These are phyloP conservation scores for Fonsecaea nubica DNA, from an alignment of 2,329 filamentous ascomycete species.

Conservation along the genomic window DNA sequence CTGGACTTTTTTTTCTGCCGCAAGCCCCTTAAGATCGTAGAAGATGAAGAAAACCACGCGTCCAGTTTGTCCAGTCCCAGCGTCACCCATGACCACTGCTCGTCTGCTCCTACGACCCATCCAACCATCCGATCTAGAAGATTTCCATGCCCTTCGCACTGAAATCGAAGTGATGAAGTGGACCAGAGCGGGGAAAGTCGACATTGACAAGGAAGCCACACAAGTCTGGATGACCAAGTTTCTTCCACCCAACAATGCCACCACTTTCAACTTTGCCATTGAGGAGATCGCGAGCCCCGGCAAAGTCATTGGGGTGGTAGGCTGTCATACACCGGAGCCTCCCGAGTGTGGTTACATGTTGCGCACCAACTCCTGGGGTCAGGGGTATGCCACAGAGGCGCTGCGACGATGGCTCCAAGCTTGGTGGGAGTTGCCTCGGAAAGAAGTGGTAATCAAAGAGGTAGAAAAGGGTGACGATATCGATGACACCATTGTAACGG, in stretches of 20 bases:
- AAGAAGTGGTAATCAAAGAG: slow-evolving; percentile 50
- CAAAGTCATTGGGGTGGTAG: slow-evolving; percentile 55
- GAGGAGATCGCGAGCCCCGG: slow-evolving; percentile 33
- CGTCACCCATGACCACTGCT: slow-evolving; percentile 55
- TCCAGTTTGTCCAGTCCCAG: slow-evolving; percentile 49
- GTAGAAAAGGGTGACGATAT: neutral
- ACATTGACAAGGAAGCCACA: slow-evolving; percentile 56
- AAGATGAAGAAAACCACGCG: slow-evolving; percentile 58
- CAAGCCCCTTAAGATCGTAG: neutral
- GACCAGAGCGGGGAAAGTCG: slow-evolving; percentile 54
- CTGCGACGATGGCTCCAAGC: slow-evolving; percentile 54
- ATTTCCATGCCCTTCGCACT: slow-evolving; percentile 60
- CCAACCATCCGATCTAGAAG: slow-evolving; percentile 57
- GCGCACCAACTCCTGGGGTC: slow-evolving; percentile 60
- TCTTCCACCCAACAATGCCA: slow-evolving; percentile 58
- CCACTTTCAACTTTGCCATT: slow-evolving; percentile 62
- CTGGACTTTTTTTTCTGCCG: neutral
- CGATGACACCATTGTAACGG: neutral
- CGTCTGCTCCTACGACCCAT: slow-evolving; percentile 64
- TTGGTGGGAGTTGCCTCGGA: slow-evolving; percentile 60
- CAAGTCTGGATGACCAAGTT: slow-evolving; percentile 49
- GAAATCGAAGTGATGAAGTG: slow-evolving; percentile 69
- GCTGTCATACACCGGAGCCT: slow-evolving; percentile 50
- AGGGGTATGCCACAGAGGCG: slow-evolving; percentile 65
- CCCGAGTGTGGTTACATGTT: slow-evolving; percentile 67